Base-by-base conservation (phyloP, 306 rosid species). In the Cucumis melo region DNA sequence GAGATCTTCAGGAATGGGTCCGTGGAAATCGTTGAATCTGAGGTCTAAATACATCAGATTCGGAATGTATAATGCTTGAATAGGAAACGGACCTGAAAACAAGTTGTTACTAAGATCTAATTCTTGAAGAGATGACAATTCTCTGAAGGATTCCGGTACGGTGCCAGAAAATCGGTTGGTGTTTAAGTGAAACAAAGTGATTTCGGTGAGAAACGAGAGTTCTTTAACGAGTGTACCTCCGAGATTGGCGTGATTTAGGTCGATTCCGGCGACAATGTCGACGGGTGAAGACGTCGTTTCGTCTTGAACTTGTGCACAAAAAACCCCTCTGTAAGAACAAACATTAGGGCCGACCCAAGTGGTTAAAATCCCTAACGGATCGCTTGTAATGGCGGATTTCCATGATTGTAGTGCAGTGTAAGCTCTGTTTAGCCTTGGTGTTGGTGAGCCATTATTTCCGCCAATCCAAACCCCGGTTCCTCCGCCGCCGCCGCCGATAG, bases 191-290 rank as follows among this genome's bases (percentile, higher is more conserved):
- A 94, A 67, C 10, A 94, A 86, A 62, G 95, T 87, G 83, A 92
- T 81, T 50, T 89, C 96, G 19, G 83, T 78, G 82, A 94, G 96
- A 11, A 85, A 79, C 68, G 93, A 90, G 60, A 94, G 88, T 65
- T 94, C 95, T 36, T 86, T 86, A 24, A 94, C 96, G 1, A 94
- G 91, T 53, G 80, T 84, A 75, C 99, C 99, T 84, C 81, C 61
- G 63, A 94, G 96, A 83, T 90, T 87, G 59, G 95, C 99, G 79
- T 92, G 97, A 83, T 94, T 94, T 81, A 94, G 97, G 88, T 94
- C 97, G 85, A 92, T 92, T 63, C 93, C 97, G 23, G 88, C 93
- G 24, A 94, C 89, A 55, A 87, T 79, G 48, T 85, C 85, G 21
- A 75, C 88, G 63, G 71, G 87, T 82, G 78, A 55, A 21, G 50